Conservation (phyloP, 805 yeast species). For the Wickerhamiella brachini region DNA sequence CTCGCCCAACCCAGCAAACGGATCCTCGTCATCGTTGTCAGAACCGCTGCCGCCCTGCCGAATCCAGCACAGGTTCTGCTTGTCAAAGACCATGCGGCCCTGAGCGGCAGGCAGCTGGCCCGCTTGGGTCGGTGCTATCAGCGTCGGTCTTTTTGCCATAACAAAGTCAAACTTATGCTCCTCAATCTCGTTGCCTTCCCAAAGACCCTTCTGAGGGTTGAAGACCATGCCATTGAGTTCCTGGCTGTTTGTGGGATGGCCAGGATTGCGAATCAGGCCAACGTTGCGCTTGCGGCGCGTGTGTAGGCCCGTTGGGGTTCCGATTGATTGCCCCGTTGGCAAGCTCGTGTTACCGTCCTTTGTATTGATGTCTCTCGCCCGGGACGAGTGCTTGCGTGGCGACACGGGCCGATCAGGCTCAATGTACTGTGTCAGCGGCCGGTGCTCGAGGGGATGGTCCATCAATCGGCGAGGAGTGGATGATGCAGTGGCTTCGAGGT, state of each 20-base stretch:
- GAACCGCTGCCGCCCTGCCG: slow-evolving; percentile 9
- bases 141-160: slow-evolving; percentile 8
- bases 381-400: background rate
- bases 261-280: slow-evolving; percentile 11
- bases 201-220: slow-evolving; percentile 15
- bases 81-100: slow-evolving; percentile 17
- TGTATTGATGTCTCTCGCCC: too few species aligned
- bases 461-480: background rate
- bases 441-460: slow-evolving; percentile 1
- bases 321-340: too few species aligned
- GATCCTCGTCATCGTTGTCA: slow-evolving; percentile 17
- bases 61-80: slow-evolving; percentile 16
- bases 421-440: slow-evolving; percentile 17
- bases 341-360: too few species aligned
- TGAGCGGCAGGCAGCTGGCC: background rate
- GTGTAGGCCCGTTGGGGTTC: too few species aligned
- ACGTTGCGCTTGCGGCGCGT: slow-evolving; percentile 4
- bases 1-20: slow-evolving; percentile 16
- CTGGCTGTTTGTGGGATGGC: background rate
- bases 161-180: slow-evolving; percentile 12
- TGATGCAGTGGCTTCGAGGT: slow-evolving; percentile 1
- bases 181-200: slow-evolving; percentile 20
- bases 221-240: slow-evolving; percentile 19
- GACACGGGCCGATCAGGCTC: slow-evolving; percentile 10
- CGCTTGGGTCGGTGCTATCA: slow-evolving; percentile 5